These are phyloP conservation scores for Pharnaceum exiguum DNA, from an alignment of 148 eudicot species.

Conservation along the genomic window DNA sequence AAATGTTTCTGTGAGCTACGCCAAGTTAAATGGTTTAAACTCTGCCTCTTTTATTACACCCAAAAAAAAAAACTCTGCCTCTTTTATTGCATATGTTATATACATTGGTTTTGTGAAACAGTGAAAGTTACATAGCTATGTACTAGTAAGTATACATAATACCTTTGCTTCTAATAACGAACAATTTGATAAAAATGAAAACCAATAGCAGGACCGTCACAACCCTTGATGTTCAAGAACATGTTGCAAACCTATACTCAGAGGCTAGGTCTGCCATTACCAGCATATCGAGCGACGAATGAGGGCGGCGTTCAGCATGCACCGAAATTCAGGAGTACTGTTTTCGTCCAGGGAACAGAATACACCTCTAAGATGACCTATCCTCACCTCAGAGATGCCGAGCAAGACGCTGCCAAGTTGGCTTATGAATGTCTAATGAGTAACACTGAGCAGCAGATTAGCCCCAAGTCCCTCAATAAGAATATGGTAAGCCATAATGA, in stretches of 20 bases:
- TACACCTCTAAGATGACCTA: slow-evolving; percentile 22
- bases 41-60: too few relatives aligned
- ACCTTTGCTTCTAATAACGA: too few relatives aligned
- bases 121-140: too few relatives aligned
- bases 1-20: too few relatives aligned
- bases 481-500: background rate
- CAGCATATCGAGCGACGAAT: slow-evolving; percentile 24
- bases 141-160: too few relatives aligned
- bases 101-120: too few relatives aligned
- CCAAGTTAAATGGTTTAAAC: too few relatives aligned
- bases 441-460: slow-evolving; percentile 14
- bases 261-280: slow-evolving; percentile 13
- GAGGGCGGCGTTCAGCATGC: slow-evolving; percentile 26
- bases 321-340: slow-evolving; percentile 17
- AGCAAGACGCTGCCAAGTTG: slow-evolving; percentile 24
- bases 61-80: too few relatives aligned
- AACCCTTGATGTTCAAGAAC: slow-evolving; percentile 20
- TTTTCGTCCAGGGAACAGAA: slow-evolving; percentile 25
- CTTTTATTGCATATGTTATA: too few relatives aligned
- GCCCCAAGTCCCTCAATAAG: background rate
- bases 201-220: background rate
- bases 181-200: too few relatives aligned
- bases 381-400: slow-evolving; percentile 21
- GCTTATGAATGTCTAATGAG: slow-evolving; percentile 22
- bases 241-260: slow-evolving; percentile 25